Evolutionary conservation across 192 early-diverging fungal genomes (phyloP), one percentile per base, ranked within the genome.

Genomic region (Spizellomyces sp.): DNA sequence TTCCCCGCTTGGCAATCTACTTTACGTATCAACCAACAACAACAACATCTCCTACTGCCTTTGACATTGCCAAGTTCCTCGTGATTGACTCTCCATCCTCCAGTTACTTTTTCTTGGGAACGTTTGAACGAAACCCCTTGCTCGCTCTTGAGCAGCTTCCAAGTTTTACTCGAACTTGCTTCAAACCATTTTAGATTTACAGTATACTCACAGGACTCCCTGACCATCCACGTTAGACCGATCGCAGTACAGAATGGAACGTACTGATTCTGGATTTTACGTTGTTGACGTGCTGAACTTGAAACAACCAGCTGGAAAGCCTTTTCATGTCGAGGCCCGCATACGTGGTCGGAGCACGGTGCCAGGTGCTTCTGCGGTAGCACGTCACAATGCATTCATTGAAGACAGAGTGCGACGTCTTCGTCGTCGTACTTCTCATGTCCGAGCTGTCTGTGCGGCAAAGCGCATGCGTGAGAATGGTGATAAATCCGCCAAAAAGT

Each of bases 201-300:
- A 12, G 14, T 12, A 54, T 2, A n/a, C 17, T 54, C 17, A 19
- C 14, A n/a, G 12, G 1, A 54, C 14, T 54, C 14, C 17, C 50
- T 54, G 14, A 12, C 2, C 17, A n/a, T 19, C 50, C 1, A 54
- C 12, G 17, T 54, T 54, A 12, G 17, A 54, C 50, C 1, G 17
- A 12, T 19, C 50, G 50, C 50, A 12, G 50, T 54, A 36, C 50
- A 19, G 14, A 0, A 83, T 83, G 82, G 69, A 85, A 17, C 70
- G 59, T 21, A 84, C 77, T 47, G 48, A 81, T 45, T 55, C 78
- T 9, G 83, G 79, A 44, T 86, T 86, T 64, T 86, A 77, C 59
- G 80, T 86, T 42, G 76, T 86, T 46, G 83, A 86, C 54, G 79
- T 78, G 17, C 73, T 77, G 9, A 48, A 74, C 12, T 72, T 86